A percentile compares a stretch with the other conserved stretches of the same genome.
Evolutionary conservation across 1,284 basidiomycete species (phyloP).

Genomic region (Phylloporus sp.): DNA sequence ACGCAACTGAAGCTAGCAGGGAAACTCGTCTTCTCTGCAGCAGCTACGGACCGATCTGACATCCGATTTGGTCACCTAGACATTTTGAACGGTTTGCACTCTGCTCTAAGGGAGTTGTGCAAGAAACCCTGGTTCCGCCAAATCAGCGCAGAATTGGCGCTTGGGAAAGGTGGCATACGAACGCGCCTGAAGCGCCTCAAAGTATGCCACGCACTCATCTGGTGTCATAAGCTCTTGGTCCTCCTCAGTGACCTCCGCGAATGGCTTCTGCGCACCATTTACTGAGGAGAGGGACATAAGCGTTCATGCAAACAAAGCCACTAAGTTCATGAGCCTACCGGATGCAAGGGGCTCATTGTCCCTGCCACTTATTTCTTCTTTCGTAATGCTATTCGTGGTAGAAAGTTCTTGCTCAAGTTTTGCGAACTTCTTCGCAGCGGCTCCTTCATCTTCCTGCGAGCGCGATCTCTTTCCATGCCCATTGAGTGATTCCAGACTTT

Average conservation of each 20-base stretch:
- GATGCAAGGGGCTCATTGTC: constrained; percentile 55
- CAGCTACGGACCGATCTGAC: too few species aligned
- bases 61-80: too few species aligned
- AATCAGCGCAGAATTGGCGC: too few species aligned
- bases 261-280: constrained; percentile 66
- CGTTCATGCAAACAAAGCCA: background rate
- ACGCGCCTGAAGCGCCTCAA: constrained; percentile 59
- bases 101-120: too few species aligned
- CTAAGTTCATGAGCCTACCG: constrained; percentile 49
- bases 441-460: constrained; percentile 61
- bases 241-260: constrained; percentile 79
- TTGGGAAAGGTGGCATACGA: constrained; percentile 28
- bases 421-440: constrained; percentile 47
- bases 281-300: constrained; percentile 46
- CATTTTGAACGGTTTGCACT: too few species aligned
- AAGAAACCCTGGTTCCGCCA: too few species aligned
- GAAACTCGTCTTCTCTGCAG: too few species aligned
- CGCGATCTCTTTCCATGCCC: constrained; percentile 73
- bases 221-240: constrained; percentile 84
- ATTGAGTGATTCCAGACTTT: constrained; percentile 69
- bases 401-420: constrained; percentile 41
- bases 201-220: constrained; percentile 82
- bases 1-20: too few species aligned
- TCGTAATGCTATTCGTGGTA: constrained; percentile 4
- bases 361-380: background rate